phyloP scores from a whole-genome alignment of 352 stramenopile species.

The Thalassiosira hispida region DNA sequence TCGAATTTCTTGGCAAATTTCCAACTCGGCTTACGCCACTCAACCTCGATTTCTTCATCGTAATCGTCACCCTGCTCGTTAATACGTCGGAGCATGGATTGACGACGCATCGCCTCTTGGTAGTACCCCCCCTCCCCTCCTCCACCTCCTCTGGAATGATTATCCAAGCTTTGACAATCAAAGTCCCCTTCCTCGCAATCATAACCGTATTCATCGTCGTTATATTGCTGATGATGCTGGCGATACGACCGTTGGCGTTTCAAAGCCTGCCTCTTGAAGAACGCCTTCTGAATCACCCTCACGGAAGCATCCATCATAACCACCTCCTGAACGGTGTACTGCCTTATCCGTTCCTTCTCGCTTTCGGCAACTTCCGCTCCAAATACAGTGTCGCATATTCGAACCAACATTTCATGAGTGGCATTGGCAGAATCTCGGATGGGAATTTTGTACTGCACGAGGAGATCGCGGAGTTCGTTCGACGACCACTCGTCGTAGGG shows the following conservation, averaged over 20 bases:
- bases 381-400: slow-evolving; percentile 63
- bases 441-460: slow-evolving; percentile 57
- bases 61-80: slow-evolving; percentile 50
- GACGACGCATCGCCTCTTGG: slow-evolving; percentile 13
- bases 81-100: slow-evolving; percentile 43
- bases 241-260: not conserved
- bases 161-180: slow-evolving; percentile 12
- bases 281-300: slow-evolving; percentile 50
- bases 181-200: slow-evolving; percentile 9
- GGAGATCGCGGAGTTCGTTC: slow-evolving; percentile 49
- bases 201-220: slow-evolving; percentile 16
- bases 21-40: slow-evolving; percentile 59
- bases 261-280: slow-evolving; percentile 33
- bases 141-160: slow-evolving; percentile 2
- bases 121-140: not conserved
- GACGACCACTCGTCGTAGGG: slow-evolving; percentile 56
- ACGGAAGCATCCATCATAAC: slow-evolving; percentile 33
- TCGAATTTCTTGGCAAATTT: slow-evolving; percentile 63
- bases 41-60: slow-evolving; percentile 58
- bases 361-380: slow-evolving; percentile 26
- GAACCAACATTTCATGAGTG: slow-evolving; percentile 57
- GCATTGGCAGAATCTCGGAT: slow-evolving; percentile 54
- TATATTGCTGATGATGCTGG: not conserved
- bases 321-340: slow-evolving; percentile 46
- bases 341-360: slow-evolving; percentile 21